phyloP scores from a whole-genome alignment of 2,329 filamentous ascomycete genomes.

The Alternaria ethzedia region DNA sequence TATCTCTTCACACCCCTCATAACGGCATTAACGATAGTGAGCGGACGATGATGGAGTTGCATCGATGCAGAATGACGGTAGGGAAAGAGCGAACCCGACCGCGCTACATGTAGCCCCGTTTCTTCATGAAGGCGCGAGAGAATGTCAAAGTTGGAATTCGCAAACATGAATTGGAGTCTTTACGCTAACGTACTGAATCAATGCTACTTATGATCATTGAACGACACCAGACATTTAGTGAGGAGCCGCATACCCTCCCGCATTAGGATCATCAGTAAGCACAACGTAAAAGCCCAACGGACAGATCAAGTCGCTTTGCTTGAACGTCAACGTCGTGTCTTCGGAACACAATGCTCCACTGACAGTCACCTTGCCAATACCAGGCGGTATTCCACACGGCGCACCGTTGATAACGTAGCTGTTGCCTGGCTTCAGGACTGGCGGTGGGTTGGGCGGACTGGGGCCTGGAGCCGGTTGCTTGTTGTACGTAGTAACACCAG shows the following conservation, averaged over 20 bases:
- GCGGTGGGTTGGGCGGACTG: constrained; percentile 26
- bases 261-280: constrained; percentile 28
- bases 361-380: constrained; percentile 26
- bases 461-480: constrained; percentile 27
- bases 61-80: neutral
- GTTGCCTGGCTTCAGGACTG: constrained; percentile 28
- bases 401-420: constrained; percentile 31
- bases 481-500: constrained; percentile 29
- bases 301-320: constrained; percentile 27
- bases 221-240: neutral
- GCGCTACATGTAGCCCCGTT: neutral
- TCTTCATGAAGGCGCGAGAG: neutral
- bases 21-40: neutral
- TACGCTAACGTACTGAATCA: neutral
- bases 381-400: constrained; percentile 28
- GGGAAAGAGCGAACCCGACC: neutral
- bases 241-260: neutral
- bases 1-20: neutral
- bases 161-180: neutral
- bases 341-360: constrained; percentile 28
- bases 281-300: constrained; percentile 37
- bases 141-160: neutral
- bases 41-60: neutral
- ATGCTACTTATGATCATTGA: neutral
- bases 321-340: constrained; percentile 29